Conservation (phyloP, 805 yeast species). For the Metschnikowia reukaufii region DNA sequence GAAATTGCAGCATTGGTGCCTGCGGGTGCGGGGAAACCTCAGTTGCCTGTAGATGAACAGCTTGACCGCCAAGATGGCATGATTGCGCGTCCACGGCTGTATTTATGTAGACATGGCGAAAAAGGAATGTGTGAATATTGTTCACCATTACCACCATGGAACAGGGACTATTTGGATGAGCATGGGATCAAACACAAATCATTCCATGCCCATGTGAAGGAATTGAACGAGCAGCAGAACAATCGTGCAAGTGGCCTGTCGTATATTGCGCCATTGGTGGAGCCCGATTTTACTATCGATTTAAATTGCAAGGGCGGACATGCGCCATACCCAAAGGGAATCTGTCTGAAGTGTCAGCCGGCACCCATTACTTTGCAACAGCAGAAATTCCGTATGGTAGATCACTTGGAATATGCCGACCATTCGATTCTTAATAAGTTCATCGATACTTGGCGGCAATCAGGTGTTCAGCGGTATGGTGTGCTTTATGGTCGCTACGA, state of each 20-base stretch:
- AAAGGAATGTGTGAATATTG: constrained; percentile 99
- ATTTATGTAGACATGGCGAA: constrained; percentile 80
- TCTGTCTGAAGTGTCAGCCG: constrained; percentile 96
- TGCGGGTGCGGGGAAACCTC: constrained; percentile 33
- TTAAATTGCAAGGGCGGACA: constrained; percentile 76
- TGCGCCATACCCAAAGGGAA: constrained; percentile 91
- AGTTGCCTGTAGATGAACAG: constrained; percentile 63
- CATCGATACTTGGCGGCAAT: constrained; percentile 87
- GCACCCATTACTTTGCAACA: constrained; percentile 89
- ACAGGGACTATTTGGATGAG: constrained; percentile 68
- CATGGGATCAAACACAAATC: constrained; percentile 85
- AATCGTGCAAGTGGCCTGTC: constrained; percentile 57
- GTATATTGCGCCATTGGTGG: constrained; percentile 77
- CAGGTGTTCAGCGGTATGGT: constrained; percentile 87
- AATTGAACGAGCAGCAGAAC: constrained; percentile 65
- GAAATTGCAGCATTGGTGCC: constrained; percentile 3
- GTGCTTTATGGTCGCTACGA: constrained; percentile 80
- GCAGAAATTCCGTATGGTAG: constrained; percentile 93
- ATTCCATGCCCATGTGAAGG: constrained; percentile 78
- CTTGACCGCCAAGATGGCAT: constrained; percentile 71
- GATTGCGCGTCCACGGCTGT: constrained; percentile 60
- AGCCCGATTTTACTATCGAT: constrained; percentile 66
- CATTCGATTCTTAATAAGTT: constrained; percentile 74
- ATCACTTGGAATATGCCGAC: constrained; percentile 88
- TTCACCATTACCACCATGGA: constrained; percentile 95